Conservation (phyloP, 192 early-diverging fungal genomes). For the Coemansia sp. region DNA sequence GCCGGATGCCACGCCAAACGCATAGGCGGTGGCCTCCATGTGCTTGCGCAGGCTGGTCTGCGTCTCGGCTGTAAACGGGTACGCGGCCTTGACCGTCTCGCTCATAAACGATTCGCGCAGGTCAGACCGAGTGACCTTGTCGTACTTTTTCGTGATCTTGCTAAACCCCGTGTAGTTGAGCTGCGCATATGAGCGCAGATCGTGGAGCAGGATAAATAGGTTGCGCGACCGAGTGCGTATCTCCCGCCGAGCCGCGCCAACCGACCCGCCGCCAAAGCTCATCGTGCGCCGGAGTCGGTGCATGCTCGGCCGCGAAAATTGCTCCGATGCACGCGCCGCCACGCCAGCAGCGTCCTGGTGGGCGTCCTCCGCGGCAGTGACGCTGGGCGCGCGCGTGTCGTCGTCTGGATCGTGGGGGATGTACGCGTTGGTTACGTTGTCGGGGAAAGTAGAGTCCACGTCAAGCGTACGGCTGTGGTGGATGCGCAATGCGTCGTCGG, state of each 20-base stretch:
- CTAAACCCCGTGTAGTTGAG: slow-evolving; percentile 91
- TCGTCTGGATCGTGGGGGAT: slow-evolving; percentile 40
- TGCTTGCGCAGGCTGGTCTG: slow-evolving; percentile 64
- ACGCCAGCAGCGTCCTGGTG: slow-evolving; percentile 3
- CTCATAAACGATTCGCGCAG: slow-evolving; percentile 75
- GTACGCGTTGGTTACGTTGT: slow-evolving; percentile 50
- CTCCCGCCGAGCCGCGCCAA: slow-evolving; percentile 20
- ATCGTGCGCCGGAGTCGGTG: slow-evolving; percentile 30
- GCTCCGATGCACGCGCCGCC: not conserved
- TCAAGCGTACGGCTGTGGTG: slow-evolving; percentile 2
- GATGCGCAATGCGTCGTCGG: not conserved
- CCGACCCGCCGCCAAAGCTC: slow-evolving; percentile 19
- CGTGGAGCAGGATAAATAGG: slow-evolving; percentile 82
- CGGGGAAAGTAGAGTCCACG: slow-evolving; percentile 32
- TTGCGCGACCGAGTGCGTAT: slow-evolving; percentile 64
- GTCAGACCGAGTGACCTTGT: slow-evolving; percentile 85
- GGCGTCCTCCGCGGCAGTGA: not conserved
- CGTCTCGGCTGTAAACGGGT: slow-evolving; percentile 71
- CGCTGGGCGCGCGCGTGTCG: slow-evolving; percentile 27
- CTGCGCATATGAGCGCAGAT: slow-evolving; percentile 85
- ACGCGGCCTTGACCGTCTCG: slow-evolving; percentile 63
- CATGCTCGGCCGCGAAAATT: slow-evolving; percentile 7
- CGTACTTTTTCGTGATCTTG: slow-evolving; percentile 98
- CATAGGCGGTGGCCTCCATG: slow-evolving; percentile 55
- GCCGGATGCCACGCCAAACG: slow-evolving; percentile 31